These are phyloP conservation scores for Ramularia endophylla DNA, from an alignment of 2,329 filamentous ascomycete genomes.

Conservation along the genomic window DNA sequence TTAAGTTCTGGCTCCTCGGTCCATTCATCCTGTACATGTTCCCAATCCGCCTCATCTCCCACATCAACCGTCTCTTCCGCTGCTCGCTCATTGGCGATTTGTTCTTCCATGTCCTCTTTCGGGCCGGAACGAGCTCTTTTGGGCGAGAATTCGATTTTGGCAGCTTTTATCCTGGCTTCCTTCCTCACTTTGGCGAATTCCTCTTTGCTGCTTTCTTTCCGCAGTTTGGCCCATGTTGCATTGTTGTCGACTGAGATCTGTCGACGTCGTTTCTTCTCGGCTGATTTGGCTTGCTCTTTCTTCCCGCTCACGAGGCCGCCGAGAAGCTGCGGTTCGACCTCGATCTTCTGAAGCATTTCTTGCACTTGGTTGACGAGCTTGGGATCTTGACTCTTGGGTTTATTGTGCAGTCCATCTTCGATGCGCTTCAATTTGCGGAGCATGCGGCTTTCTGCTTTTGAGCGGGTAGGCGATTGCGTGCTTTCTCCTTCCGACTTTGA, in stretches of 20 bases:
- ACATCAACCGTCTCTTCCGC: too few species aligned
- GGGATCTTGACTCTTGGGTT: neutral
- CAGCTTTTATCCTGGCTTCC: slow-evolving; percentile 4
- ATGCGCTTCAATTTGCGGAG: slow-evolving; percentile 14
- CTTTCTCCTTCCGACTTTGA: too few species aligned
- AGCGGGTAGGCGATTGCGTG: neutral
- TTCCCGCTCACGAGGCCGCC: slow-evolving; percentile 1
- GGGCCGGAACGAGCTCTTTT: too few species aligned
- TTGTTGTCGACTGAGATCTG: neutral
- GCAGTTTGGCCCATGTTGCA: neutral
- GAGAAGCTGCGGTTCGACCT: slow-evolving; percentile 13
- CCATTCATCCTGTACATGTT: too few species aligned
- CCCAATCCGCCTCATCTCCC: too few species aligned
- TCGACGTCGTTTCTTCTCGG: slow-evolving; percentile 7
- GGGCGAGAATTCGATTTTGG: slow-evolving; percentile 1
- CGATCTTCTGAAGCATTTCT: slow-evolving; percentile 19
- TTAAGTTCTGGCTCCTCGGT: neutral
- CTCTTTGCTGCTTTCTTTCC: slow-evolving; percentile 3
- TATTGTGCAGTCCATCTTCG: slow-evolving; percentile 14
- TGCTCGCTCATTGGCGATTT: too few species aligned
- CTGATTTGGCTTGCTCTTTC: slow-evolving; percentile 5
- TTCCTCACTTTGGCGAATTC: slow-evolving; percentile 1
- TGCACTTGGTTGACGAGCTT: slow-evolving; percentile 6
- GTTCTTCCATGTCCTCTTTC: too few species aligned
- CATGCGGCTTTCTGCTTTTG: slow-evolving; percentile 9